Percentiles rank a stretch among this genome's conserved stretches.
Conservation (phyloP, 495 filamentous ascomycete species). For the Daldinia decipiens region DNA sequence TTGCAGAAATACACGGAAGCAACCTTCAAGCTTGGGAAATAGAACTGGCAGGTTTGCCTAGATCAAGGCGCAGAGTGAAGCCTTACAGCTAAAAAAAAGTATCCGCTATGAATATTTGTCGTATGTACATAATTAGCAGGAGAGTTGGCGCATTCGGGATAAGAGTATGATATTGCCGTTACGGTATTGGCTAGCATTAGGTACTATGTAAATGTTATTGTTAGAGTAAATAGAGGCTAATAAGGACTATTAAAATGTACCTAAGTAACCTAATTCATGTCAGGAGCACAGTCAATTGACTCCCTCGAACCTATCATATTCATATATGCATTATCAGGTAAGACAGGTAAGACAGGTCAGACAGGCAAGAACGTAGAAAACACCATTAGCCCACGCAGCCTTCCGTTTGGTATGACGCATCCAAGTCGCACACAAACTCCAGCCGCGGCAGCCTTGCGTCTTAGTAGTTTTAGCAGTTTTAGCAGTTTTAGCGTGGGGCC, state of each 20-base stretch:
- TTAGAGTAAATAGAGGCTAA: neutral
- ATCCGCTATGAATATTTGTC: neutral
- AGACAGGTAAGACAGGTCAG: neutral
- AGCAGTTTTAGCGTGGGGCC: conserved; percentile 12
- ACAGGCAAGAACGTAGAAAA: conserved; percentile 8
- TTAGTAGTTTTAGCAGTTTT: conserved; percentile 17
- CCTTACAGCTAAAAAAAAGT: neutral
- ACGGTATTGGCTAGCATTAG: neutral
- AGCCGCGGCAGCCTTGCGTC: conserved; percentile 24
- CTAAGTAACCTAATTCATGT: neutral
- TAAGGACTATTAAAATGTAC: neutral
- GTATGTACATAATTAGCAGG: neutral
- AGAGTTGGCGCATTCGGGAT: neutral
- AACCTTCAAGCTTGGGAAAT: conserved; percentile 89
- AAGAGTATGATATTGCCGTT: neutral
- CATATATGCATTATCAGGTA: conserved; percentile 8
- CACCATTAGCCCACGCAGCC: neutral
- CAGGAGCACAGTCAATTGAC: neutral
- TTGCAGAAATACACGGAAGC: conserved; percentile 86
- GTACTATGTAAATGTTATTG: neutral
- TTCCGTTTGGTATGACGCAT: conserved; percentile 36
- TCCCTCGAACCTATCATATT: neutral
- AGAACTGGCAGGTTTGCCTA: conserved; percentile 32
- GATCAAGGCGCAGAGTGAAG: conserved; percentile 3
- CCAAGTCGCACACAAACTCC: conserved; percentile 12